phyloP scores from a whole-genome alignment of 306 rosid species.

The Vicia sativa region DNA sequence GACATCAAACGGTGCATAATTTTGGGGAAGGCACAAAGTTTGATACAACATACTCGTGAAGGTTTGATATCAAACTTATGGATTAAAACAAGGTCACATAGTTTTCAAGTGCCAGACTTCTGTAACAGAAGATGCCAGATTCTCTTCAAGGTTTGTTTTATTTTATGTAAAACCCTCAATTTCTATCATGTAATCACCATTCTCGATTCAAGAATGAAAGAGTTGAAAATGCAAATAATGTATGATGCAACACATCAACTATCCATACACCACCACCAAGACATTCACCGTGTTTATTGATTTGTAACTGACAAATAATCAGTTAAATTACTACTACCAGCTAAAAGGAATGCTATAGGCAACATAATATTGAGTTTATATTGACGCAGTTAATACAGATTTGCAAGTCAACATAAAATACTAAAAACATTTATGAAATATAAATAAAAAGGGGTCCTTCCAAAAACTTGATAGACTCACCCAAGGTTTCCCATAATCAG shows the following conservation, averaged over 20 bases:
- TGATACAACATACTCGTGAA: slow-evolving; percentile 10
- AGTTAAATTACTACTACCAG: slow-evolving; percentile 17
- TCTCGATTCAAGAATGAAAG: slow-evolving; percentile 9
- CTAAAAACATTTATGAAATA: slow-evolving; percentile 15
- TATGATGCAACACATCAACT: slow-evolving; percentile 6
- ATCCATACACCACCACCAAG: slow-evolving; percentile 26
- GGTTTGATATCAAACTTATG: slow-evolving; percentile 3
- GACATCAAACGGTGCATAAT: slow-evolving; percentile 12
- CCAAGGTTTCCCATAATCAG: slow-evolving; percentile 95
- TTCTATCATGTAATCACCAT: slow-evolving; percentile 20
- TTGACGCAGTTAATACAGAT: slow-evolving; percentile 5
- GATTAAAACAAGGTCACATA: slow-evolving; percentile 17
- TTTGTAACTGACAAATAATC: not conserved
- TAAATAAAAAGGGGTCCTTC: not conserved
- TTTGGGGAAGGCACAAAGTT: not conserved
- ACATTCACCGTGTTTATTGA: not conserved
- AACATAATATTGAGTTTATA: slow-evolving; percentile 19
- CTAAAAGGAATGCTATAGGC: slow-evolving; percentile 23
- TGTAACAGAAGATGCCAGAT: slow-evolving; percentile 9
- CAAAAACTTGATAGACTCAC: slow-evolving; percentile 50
- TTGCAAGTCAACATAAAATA: not conserved
- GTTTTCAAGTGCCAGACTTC: slow-evolving; percentile 25
- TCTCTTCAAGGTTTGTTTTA: slow-evolving; percentile 18
- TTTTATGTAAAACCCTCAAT: slow-evolving; percentile 11
- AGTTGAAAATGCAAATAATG: slow-evolving; percentile 24